Evolutionary conservation across 2,329 filamentous ascomycete genomes (phyloP), one percentile per base, ranked within the genome.

Genomic region (Calonectria montana): DNA sequence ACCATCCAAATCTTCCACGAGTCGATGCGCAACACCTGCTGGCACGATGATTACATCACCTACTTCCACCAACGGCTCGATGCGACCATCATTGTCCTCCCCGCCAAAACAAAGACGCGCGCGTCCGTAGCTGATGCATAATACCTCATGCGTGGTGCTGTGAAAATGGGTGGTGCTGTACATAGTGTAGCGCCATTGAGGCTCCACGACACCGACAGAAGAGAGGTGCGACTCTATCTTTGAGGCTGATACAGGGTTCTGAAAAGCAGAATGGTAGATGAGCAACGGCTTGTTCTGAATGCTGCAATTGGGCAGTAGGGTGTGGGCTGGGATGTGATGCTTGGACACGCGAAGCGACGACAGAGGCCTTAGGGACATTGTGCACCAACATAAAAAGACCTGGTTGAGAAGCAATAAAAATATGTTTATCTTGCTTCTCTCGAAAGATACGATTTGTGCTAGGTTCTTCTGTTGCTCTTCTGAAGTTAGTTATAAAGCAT

Each of bases 141-240:
- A 87, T 3, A 94, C 88, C 82, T 94, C 91, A 79, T 94, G 92
- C 0, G 89, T 88, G 0, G 88, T 93, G 76, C 86, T 90, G 82
- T 94, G 92, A 80, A 92, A 94, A 82, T 94, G 92, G 1, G 88
- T 90, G 7, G 87, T 88, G 41, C 80, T 81, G 81, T 92, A 94
- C 91, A 94, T 94, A 18, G 90, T 91, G 81, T 91, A 93, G 29
- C 89, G 86, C 92, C 92, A 94, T 78, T 92, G 90, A 0, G 92
- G 91, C 1, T 77, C 79, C 3, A 93, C 91, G 39, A 90, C 88
- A 9, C 86, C 88, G 18, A 90, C 80, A 4, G 80, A 77, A 8
- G 79, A 78, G 7, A 94, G 85, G 73, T 91, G 91, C 0, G 85
- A 79, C 77, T 92, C 89, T 59, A 93, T 88, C 1, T 84, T 78